These are phyloP conservation scores for Peronospora belbahrii DNA, from an alignment of 352 stramenopile genomes.

Conservation along the genomic window DNA sequence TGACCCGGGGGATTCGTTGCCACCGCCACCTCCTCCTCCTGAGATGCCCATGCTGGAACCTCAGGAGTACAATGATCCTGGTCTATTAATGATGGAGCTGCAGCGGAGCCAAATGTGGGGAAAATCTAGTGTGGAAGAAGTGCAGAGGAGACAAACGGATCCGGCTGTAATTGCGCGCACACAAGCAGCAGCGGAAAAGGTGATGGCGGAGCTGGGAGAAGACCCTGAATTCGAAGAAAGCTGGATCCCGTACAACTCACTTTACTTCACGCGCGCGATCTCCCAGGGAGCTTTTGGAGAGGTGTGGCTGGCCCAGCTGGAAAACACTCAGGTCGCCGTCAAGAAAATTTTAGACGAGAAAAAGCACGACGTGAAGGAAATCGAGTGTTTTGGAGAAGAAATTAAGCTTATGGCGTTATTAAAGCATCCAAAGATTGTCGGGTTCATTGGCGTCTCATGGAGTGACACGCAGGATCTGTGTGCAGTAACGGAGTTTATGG, in stretches of 20 bases:
- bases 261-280: conserved; percentile 72
- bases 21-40: conserved; percentile 16
- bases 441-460: conserved; percentile 43
- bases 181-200: conserved; percentile 36
- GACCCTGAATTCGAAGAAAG: conserved; percentile 43
- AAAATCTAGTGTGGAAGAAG: conserved; percentile 13
- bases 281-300: conserved; percentile 75
- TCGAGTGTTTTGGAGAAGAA: conserved; percentile 54
- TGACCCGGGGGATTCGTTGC: conserved; percentile 15
- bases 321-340: conserved; percentile 71
- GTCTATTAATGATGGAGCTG: conserved; percentile 26
- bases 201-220: conserved; percentile 54
- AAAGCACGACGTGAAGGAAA: conserved; percentile 75
- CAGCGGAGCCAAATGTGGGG: conserved; percentile 19
- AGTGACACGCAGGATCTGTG: conserved; percentile 39
- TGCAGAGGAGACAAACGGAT: conserved; percentile 17
- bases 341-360: conserved; percentile 79
- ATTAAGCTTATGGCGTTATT: conserved; percentile 46
- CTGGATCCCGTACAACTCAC: conserved; percentile 56
- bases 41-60: conserved; percentile 26
- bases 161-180: conserved; percentile 22
- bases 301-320: conserved; percentile 74
- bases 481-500: conserved; percentile 49
- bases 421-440: conserved; percentile 47
- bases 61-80: conserved; percentile 13